phyloP scores from a whole-genome alignment of 148 eudicot genomes.

The Fallopia convolvulus region DNA sequence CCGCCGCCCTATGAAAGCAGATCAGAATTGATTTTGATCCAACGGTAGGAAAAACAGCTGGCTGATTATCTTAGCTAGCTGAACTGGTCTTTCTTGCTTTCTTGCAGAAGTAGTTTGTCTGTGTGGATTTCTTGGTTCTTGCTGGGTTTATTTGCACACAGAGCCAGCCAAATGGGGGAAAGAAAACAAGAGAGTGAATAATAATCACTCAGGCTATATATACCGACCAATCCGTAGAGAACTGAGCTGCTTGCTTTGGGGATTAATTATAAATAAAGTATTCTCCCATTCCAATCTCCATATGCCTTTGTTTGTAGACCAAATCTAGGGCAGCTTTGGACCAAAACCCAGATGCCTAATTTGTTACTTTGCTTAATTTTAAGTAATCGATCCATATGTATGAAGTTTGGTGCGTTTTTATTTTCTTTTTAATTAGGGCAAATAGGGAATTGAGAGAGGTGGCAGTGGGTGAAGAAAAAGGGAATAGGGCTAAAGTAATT shows the following conservation, averaged over 20 bases:
- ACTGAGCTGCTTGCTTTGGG: neutral
- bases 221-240: neutral
- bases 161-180: neutral
- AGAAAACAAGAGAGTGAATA: neutral
- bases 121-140: neutral
- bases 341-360: conserved; percentile 2
- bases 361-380: no score
- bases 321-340: neutral
- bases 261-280: neutral
- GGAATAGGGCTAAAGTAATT: neutral
- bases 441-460: neutral
- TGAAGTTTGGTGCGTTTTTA: neutral
- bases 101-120: neutral
- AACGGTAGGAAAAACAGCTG: neutral
- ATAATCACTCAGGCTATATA: neutral
- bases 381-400: neutral
- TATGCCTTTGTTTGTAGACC: neutral
- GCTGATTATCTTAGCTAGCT: neutral
- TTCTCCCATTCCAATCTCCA: neutral
- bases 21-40: neutral
- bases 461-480: neutral
- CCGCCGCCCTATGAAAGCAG: neutral
- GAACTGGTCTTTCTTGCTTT: neutral
- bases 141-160: neutral
- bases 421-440: neutral